These are phyloP conservation scores for Pinus tabuliformis DNA, from an alignment of 75 land plant genomes.

Conservation along the genomic window DNA sequence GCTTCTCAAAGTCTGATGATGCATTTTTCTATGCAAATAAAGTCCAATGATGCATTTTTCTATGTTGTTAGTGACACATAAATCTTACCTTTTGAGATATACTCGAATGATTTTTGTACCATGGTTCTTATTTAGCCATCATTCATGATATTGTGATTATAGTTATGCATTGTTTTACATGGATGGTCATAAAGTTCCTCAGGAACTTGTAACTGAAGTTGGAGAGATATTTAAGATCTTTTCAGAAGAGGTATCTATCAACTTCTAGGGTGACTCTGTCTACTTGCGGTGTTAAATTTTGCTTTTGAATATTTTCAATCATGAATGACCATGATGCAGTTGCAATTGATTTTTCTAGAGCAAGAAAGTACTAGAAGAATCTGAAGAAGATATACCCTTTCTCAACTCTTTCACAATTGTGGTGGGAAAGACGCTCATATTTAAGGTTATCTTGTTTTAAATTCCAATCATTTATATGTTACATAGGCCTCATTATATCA, in stretches of 20 bases:
- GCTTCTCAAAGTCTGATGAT: no score
- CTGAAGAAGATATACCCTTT: constrained; percentile 32
- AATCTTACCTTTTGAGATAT: no score
- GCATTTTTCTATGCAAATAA: no score
- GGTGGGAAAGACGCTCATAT: constrained; percentile 38
- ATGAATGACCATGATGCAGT: background rate
- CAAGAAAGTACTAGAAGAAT: constrained; percentile 28
- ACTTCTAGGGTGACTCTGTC: background rate
- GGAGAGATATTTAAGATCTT: constrained; percentile 38
- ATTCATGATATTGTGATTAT: constrained; percentile 19
- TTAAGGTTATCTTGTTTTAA: constrained; percentile 23
- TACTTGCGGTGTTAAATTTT: background rate
- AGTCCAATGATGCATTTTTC: no score
- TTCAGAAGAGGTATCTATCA: constrained; percentile 26
- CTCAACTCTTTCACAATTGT: constrained; percentile 25
- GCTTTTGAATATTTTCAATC: background rate
- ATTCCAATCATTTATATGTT: background rate
- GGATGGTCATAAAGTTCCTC: constrained; percentile 48
- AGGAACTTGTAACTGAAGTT: constrained; percentile 33
- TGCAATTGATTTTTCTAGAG: constrained; percentile 18
- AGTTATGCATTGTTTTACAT: constrained; percentile 55
- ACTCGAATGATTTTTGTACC: no score
- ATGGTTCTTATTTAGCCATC: background rate
- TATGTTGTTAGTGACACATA: no score
- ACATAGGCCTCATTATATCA: background rate